Evolutionary conservation across 805 yeast genomes (phyloP).

Genomic region (Suhomyces tanzawaensis): DNA sequence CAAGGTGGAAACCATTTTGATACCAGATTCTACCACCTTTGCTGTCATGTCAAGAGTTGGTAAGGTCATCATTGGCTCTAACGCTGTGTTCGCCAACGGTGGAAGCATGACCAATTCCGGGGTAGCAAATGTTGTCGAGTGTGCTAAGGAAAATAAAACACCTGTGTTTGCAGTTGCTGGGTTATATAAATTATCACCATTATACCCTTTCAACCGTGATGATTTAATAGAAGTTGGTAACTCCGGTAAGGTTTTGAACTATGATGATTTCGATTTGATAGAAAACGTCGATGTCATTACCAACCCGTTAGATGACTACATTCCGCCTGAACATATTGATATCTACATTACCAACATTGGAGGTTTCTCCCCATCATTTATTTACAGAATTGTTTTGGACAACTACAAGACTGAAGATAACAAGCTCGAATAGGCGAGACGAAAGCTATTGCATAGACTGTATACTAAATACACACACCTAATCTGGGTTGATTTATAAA

Average conservation of each 20-base stretch:
- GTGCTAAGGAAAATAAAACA: constrained; percentile 93
- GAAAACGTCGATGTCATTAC: constrained; percentile 72
- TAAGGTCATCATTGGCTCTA: constrained; percentile 89
- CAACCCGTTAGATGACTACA: constrained; percentile 87
- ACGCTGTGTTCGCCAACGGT: constrained; percentile 93
- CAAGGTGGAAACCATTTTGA: constrained; percentile 83
- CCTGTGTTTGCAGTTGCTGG: constrained; percentile 97
- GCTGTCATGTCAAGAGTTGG: constrained; percentile 98
- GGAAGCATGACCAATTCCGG: constrained; percentile 90
- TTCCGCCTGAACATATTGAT: constrained; percentile 91
- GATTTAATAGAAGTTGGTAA: constrained; percentile 88
- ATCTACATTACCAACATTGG: constrained; percentile 94
- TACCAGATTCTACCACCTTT: constrained; percentile 89
- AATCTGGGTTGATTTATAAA: no score
- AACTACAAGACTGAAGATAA: constrained; percentile 87
- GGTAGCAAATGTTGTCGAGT: constrained; percentile 87
- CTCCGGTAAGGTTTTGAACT: constrained; percentile 82
- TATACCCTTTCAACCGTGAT: constrained; percentile 86
- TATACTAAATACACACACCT: no score
- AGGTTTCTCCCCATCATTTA: constrained; percentile 94
- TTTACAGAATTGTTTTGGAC: constrained; percentile 92
- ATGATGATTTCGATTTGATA: constrained; percentile 64
- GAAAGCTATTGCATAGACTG: background rate
- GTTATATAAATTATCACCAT: constrained; percentile 85
- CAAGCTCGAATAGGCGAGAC: constrained; percentile 37